phyloP scores from a whole-genome alignment of 257 asterid genomes.

The Datura wrightii region DNA sequence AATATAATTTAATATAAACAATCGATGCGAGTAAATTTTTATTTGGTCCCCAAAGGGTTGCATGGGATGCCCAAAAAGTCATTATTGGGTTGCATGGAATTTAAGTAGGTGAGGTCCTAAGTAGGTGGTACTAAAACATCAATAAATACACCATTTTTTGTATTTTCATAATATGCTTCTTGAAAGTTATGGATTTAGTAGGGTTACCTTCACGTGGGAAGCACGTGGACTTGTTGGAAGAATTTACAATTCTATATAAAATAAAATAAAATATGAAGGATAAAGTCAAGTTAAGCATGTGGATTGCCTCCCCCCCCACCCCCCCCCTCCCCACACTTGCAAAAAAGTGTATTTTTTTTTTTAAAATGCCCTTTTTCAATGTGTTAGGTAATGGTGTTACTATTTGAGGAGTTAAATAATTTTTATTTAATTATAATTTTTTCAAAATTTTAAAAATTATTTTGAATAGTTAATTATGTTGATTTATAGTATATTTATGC shows the following conservation, averaged over 20 bases:
- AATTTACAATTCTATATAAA: background rate
- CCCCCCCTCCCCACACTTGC: background rate
- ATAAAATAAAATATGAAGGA: background rate
- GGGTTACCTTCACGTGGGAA: constrained; percentile 42
- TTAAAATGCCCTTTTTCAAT: too few relatives aligned
- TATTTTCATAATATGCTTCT: background rate
- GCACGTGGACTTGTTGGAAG: constrained; percentile 38
- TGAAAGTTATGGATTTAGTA: constrained; percentile 3
- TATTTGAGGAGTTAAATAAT: too few relatives aligned
- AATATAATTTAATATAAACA: too few relatives aligned
- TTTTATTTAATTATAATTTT: too few relatives aligned
- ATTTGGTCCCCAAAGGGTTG: background rate
- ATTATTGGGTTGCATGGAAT: background rate
- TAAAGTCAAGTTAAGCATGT: background rate
- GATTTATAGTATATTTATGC: too few relatives aligned
- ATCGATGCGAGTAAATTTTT: too few relatives aligned
- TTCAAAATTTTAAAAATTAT: too few relatives aligned
- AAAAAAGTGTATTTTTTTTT: too few relatives aligned
- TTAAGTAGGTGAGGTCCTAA: background rate
- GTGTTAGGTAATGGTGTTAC: too few relatives aligned
- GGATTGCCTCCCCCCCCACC: background rate
- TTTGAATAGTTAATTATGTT: too few relatives aligned
- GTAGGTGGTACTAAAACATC: constrained; percentile 3
- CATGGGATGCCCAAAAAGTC: background rate
- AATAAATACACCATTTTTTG: background rate